Conservation (phyloP, 2,329 filamentous ascomycete genomes). For the Aspergillus sp. region DNA sequence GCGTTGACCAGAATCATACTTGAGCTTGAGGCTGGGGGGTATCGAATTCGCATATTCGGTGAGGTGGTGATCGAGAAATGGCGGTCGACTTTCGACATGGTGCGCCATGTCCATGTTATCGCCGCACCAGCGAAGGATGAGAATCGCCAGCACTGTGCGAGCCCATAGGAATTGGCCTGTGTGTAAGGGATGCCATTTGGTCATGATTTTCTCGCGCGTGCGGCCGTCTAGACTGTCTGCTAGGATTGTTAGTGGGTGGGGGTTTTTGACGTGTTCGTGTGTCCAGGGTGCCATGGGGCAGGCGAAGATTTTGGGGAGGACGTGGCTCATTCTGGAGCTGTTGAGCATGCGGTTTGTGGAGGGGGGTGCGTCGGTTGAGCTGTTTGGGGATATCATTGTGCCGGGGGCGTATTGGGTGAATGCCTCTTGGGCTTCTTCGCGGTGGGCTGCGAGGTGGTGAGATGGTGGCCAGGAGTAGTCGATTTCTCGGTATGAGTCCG, state of each 20-base stretch:
- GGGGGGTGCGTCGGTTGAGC: too few species aligned
- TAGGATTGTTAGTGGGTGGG: too few species aligned
- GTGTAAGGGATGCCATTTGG: background rate
- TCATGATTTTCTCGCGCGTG: background rate
- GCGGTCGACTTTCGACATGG: constrained; percentile 14
- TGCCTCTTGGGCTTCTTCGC: too few species aligned
- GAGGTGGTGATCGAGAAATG: constrained; percentile 27
- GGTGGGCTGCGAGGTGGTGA: too few species aligned
- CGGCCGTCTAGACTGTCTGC: too few species aligned
- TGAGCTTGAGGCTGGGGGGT: constrained; percentile 26
- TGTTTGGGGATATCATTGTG: too few species aligned
- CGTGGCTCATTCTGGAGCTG: too few species aligned
- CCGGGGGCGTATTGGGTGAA: too few species aligned
- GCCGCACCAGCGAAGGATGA: constrained; percentile 40
- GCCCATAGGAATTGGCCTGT: background rate
- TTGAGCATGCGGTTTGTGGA: too few species aligned
- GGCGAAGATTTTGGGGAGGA: too few species aligned
- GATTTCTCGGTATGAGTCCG: background rate
- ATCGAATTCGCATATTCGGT: constrained; percentile 23
- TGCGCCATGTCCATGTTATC: constrained; percentile 34
- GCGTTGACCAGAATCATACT: constrained; percentile 9
- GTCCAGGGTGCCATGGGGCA: too few species aligned
- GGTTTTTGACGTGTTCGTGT: too few species aligned
- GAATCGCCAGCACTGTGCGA: background rate
- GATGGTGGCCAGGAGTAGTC: background rate